These are phyloP conservation scores for Cordyceps pruinosa DNA, from an alignment of 2,329 filamentous ascomycete species.

Conservation along the genomic window DNA sequence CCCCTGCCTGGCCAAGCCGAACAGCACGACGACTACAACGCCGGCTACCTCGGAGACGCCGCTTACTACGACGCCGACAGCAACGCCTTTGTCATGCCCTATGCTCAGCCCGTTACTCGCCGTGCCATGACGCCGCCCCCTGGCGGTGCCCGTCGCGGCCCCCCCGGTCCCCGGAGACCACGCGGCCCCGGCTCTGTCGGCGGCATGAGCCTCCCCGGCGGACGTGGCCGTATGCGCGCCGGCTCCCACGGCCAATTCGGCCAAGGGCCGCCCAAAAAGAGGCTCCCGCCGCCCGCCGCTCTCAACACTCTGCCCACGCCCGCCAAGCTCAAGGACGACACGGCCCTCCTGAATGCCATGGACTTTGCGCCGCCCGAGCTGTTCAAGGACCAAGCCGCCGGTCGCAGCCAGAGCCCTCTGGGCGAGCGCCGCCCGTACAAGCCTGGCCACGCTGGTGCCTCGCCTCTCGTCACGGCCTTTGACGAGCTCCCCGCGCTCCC, in stretches of 20 bases:
- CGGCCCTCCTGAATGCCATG: constrained; percentile 56
- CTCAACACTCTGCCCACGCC: constrained; percentile 78
- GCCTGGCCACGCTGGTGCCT: constrained; percentile 63
- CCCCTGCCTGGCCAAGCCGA: constrained; percentile 29
- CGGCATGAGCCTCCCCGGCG: constrained; percentile 13
- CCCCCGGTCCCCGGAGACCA: constrained; percentile 44
- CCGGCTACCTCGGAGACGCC: constrained; percentile 62
- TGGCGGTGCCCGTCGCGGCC: constrained; percentile 39
- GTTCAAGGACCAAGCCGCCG: constrained; percentile 60
- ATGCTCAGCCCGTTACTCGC: constrained; percentile 75
- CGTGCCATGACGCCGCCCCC: constrained; percentile 96
- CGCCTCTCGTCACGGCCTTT: constrained; percentile 75
- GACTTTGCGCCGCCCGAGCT: constrained; percentile 80
- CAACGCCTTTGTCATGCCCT: constrained; percentile 71
- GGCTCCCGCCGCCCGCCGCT: constrained; percentile 61
- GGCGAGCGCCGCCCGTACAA: constrained; percentile 66
- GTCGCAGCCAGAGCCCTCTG: constrained; percentile 57
- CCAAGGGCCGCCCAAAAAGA: constrained; percentile 36
- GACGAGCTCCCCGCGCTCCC: constrained; percentile 81
- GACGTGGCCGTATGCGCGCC: constrained; percentile 51
- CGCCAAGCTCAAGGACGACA: constrained; percentile 74
- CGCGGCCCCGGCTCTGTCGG: constrained; percentile 21
- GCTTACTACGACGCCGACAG: constrained; percentile 59
- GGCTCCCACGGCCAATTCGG: constrained; percentile 36
- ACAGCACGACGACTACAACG: constrained; percentile 72